Conservation (phyloP, 2,329 filamentous ascomycete species). For the Dendryphion nanum region DNA sequence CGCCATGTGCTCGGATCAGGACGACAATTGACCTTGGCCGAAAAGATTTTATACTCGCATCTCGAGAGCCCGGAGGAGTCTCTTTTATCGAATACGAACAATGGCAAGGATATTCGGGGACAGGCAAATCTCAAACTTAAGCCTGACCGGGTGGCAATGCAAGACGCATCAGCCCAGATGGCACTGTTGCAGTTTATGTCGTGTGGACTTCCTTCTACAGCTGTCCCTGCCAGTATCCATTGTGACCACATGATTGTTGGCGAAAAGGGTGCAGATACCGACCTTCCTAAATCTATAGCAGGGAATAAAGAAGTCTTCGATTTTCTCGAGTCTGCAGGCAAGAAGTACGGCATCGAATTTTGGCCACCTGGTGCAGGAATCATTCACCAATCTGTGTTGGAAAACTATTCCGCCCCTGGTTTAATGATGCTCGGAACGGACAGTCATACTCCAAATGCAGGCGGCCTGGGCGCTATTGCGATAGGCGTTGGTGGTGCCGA, state of each 20-base stretch:
- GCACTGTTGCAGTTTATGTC: slow-evolving; percentile 98
- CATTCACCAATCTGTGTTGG: slow-evolving; percentile 91
- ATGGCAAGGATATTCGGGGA: slow-evolving; percentile 80
- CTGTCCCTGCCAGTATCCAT: slow-evolving; percentile 95
- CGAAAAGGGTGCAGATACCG: slow-evolving; percentile 81
- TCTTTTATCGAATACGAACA: slow-evolving; percentile 76
- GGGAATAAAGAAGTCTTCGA: slow-evolving; percentile 97
- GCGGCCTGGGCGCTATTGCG: slow-evolving; percentile 86
- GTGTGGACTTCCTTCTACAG: slow-evolving; percentile 82
- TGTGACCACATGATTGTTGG: slow-evolving; percentile 99
- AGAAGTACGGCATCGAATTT: slow-evolving; percentile 49
- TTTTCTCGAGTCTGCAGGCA: slow-evolving; percentile 82
- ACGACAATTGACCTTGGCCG: slow-evolving; percentile 76
- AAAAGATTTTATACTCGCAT: slow-evolving; percentile 98
- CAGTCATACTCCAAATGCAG: slow-evolving; percentile 96
- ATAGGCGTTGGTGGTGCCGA: slow-evolving; percentile 97
- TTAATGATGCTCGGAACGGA: slow-evolving; percentile 99
- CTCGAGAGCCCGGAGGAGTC: slow-evolving; percentile 87
- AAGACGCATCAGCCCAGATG: slow-evolving; percentile 98
- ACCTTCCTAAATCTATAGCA: slow-evolving; percentile 80
- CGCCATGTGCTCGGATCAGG: slow-evolving; percentile 66
- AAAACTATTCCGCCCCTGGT: slow-evolving; percentile 96
- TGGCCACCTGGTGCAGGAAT: slow-evolving; percentile 43
- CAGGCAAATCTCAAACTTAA: slow-evolving; percentile 94
- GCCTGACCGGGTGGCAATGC: slow-evolving; percentile 97